Evolutionary conservation across 208 protist species (phyloP), one percentile per base, ranked within the genome.

Genomic region (Trypanosoma theileri): DNA sequence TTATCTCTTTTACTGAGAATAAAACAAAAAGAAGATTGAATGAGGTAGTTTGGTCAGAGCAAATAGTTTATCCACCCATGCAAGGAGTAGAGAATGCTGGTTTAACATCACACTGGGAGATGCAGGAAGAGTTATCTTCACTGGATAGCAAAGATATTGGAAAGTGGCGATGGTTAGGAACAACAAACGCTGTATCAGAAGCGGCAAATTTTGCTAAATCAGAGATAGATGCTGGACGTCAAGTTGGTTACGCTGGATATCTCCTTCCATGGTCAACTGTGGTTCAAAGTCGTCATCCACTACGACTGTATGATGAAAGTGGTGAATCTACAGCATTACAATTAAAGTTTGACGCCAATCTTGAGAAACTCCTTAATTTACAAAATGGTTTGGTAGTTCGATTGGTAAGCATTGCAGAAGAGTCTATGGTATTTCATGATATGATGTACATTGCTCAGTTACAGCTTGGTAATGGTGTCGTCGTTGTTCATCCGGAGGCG

Each of bases 291-390:
- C 80, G 81, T 28, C 84, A 92, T 60, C 84, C 79, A 7, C 60
- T 90, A 19, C 80, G 88, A 17, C 57, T 96, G n/a, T 96, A 96
- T 59, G 91, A 96, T 69, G 91, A 96, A 68, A 85, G 88, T 57
- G 79, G 80, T 7, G 77, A 88, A 53, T 86, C 85, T 26, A 66
- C 59, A 17, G 48, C 35, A 22, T 80, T 77, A 0, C 81, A 81
- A 4, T 59, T 59, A 0, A 50, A 62, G 31, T 94, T 86, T 73
- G 84, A 81, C 53, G 59, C 64, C 21, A 52, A 52, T 35, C 44
- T 94, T 48, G 78, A 77, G 16, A n/a, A 40, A 6, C 70, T 86
- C 44, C 48, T 92, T 10, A 67, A 42, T n/a, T 8, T 54, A 22
- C 1, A 50, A 51, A 24, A 10, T 31, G n/a, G 17, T 24, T 57